Conservation (phyloP, 2,329 filamentous ascomycete species). For the Uncinocarpus reesii region DNA sequence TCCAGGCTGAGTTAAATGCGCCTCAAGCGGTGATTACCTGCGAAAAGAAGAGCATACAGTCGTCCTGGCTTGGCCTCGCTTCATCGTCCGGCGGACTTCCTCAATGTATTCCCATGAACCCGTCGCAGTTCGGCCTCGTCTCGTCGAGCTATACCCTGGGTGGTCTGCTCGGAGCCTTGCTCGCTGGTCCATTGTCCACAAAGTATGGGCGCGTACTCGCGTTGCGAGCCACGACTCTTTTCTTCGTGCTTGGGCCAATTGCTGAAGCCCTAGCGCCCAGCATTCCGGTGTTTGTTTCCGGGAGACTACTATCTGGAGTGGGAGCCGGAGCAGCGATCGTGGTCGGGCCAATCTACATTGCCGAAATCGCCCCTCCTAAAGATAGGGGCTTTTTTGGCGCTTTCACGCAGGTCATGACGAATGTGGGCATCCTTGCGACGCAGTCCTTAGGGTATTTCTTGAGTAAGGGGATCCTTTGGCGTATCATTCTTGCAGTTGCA, state of each 20-base stretch:
- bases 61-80: slow-evolving; percentile 11
- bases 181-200: slow-evolving; percentile 68
- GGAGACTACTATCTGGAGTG: slow-evolving; percentile 68
- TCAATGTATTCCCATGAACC: slow-evolving; percentile 80
- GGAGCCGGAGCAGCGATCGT: slow-evolving; percentile 85
- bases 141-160: slow-evolving; percentile 88
- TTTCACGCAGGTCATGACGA: slow-evolving; percentile 87
- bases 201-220: slow-evolving; percentile 62
- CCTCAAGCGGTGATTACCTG: slow-evolving; percentile 91
- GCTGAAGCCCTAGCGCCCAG: slow-evolving; percentile 62
- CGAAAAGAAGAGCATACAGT: slow-evolving; percentile 48
- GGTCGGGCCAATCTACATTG: slow-evolving; percentile 88
- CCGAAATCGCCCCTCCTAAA: slow-evolving; percentile 69
- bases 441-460: slow-evolving; percentile 82
- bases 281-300: slow-evolving; percentile 58
- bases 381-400: slow-evolving; percentile 67
- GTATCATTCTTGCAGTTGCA: slow-evolving; percentile 67
- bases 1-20: slow-evolving; percentile 82
- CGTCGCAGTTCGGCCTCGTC: slow-evolving; percentile 70
- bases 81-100: slow-evolving; percentile 28
- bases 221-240: slow-evolving; percentile 65
- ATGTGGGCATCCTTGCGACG: slow-evolving; percentile 73
- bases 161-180: slow-evolving; percentile 71
- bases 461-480: slow-evolving; percentile 69
- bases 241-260: slow-evolving; percentile 65